Conservation (phyloP, 768 basidiomycete genomes). For the Russula dissimulans region DNA sequence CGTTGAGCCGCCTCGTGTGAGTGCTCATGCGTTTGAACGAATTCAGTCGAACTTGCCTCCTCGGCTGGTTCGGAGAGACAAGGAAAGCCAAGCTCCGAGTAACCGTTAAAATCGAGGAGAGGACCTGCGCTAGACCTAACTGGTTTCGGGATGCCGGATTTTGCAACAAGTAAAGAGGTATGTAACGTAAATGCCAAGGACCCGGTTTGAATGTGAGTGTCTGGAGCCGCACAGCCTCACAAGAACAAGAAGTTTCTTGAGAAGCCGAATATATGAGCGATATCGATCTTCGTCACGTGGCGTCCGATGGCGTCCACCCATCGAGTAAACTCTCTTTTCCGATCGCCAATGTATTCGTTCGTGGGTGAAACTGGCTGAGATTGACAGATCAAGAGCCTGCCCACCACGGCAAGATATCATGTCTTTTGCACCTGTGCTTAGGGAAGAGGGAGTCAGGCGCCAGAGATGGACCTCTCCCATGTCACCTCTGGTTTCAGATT, state of each 20-base stretch:
- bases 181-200: background rate
- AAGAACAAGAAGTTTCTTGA: background rate
- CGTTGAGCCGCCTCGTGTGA: no score
- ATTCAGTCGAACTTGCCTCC: no score
- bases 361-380: no score
- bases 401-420: no score
- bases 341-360: background rate
- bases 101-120: no score
- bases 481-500: no score
- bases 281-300: background rate
- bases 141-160: background rate
- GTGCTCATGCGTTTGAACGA: no score
- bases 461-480: no score
- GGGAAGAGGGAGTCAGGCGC: no score
- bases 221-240: slow-evolving; percentile 1
- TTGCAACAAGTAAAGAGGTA: background rate
- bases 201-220: background rate
- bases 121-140: background rate
- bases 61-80: no score
- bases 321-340: background rate
- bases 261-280: background rate
- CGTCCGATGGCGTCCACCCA: background rate
- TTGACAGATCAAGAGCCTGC: background rate
- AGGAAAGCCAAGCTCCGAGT: no score
- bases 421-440: no score